These are phyloP conservation scores for Lactifluus pinguis DNA, from an alignment of 768 basidiomycete genomes.

Conservation along the genomic window DNA sequence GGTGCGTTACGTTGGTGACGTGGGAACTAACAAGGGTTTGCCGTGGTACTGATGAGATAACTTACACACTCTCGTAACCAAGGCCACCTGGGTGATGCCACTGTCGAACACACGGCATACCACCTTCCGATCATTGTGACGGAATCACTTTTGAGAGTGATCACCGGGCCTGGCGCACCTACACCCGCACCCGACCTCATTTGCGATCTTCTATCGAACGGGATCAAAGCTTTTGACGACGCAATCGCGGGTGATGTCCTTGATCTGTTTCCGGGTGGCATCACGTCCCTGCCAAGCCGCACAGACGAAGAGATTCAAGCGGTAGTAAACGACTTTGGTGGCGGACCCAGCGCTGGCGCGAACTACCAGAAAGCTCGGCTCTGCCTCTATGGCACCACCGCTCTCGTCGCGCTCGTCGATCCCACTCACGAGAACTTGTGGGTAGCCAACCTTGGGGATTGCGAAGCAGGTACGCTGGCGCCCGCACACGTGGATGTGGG, in stretches of 20 bases:
- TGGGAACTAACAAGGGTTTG: not conserved
- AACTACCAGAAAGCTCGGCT: slow-evolving; percentile 62
- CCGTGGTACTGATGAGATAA: not conserved
- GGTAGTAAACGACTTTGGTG: slow-evolving; percentile 56
- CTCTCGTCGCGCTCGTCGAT: slow-evolving; percentile 65
- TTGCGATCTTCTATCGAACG: slow-evolving; percentile 30
- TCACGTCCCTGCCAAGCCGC: slow-evolving; percentile 32
- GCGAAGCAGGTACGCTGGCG: slow-evolving; percentile 54
- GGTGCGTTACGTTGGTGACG: slow-evolving; percentile 24
- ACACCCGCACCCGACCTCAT: slow-evolving; percentile 27
- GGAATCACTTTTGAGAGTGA: slow-evolving; percentile 28
- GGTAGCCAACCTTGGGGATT: slow-evolving; percentile 77
- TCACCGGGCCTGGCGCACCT: slow-evolving; percentile 21
- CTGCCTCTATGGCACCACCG: slow-evolving; percentile 79
- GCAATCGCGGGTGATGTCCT: slow-evolving; percentile 38
- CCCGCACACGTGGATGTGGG: not conserved
- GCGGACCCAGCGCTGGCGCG: slow-evolving; percentile 33
- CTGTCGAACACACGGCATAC: slow-evolving; percentile 36
- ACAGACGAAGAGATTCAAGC: slow-evolving; percentile 48
- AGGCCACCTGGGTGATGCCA: slow-evolving; percentile 44
- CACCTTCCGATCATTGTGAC: slow-evolving; percentile 35
- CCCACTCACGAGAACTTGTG: slow-evolving; percentile 64
- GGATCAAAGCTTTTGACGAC: slow-evolving; percentile 35
- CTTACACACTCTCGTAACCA: not conserved
- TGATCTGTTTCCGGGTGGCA: slow-evolving; percentile 43